Evolutionary conservation across 129 eudicot species (phyloP), one percentile per base, ranked within the genome.

Genomic region (Artemisia annua): DNA sequence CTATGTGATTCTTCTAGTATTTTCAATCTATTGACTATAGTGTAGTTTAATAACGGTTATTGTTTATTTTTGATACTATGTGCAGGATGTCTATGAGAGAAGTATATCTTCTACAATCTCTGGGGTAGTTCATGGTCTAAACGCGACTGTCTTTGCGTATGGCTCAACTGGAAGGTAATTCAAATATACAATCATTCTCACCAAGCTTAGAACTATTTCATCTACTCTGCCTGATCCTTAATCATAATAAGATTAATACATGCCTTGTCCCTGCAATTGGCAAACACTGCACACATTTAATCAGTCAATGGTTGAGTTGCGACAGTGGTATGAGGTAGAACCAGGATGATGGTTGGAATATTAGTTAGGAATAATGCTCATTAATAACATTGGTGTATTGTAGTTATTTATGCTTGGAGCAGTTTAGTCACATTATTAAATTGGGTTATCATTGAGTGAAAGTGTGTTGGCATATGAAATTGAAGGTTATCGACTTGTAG

Each of bases 81-180:
- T 82, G 72, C 84, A 92, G 98, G 96, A 85, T 84, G 95, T 92
- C 51, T 92, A 89, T 57, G 65, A 54, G 75, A 89, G 87, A 87
- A 81, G 94, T 72, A 85, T 92, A 75, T 81, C 83, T 65, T 82
- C 96, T 56, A 89, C 96, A 61, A 90, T 92, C 56, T 75, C 92
- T 16, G 98, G 98, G 78, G 98, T 92, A 64, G 80, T 89, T 67
- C 96, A 92, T 77, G 98, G 98, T 72, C 86, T 92, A 48, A 92
- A 92, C 80, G 96, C 98, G n/a, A 92, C 98, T 15, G 86, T 89
- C 66, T 92, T 92, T 87, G 98, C 98, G 22, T 92, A 92, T 82
- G 98, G 98, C 54, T 87, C 96, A 57, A 92, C 98, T 48, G 98
- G 98, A 72, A 92, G 98, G 98, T 92, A 85, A 71, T 71, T 26